A percentile compares a stretch with the other conserved stretches of the same genome.
phyloP scores from a whole-genome alignment of 1,284 basidiomycete genomes.

The Leccinum fallax region DNA sequence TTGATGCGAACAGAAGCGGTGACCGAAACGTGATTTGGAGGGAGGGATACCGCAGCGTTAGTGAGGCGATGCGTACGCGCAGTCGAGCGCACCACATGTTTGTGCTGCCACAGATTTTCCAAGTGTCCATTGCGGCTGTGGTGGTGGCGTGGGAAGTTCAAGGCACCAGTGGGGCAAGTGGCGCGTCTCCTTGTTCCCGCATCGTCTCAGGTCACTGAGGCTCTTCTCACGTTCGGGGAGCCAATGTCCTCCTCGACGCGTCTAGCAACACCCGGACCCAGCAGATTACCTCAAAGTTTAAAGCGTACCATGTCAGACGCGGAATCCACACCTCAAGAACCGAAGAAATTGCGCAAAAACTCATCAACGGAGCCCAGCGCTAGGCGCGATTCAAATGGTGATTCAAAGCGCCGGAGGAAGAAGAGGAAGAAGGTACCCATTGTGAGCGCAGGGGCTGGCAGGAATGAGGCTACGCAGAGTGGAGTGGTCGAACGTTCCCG shows the following conservation, averaged over 20 bases:
- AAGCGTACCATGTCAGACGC: conserved; percentile 31
- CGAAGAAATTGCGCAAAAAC: conserved; percentile 30
- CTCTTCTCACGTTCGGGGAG: neutral
- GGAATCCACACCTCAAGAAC: conserved; percentile 17
- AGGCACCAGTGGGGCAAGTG: neutral
- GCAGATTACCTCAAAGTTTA: neutral
- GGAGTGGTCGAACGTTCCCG: conserved; percentile 18
- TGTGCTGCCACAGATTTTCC: no score
- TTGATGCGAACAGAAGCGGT: no score
- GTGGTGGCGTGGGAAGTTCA: conserved; percentile 31
- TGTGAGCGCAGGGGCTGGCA: conserved; percentile 21
- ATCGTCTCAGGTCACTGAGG: neutral
- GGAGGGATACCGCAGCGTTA: no score
- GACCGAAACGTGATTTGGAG: no score
- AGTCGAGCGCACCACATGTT: neutral
- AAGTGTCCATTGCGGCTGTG: neutral
- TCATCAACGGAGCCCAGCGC: conserved; percentile 22
- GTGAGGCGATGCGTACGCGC: neutral
- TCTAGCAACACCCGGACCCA: conserved; percentile 20
- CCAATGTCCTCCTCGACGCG: conserved; percentile 30
- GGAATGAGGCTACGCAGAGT: conserved; percentile 14
- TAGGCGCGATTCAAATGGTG: conserved; percentile 39
- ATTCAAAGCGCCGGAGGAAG: conserved; percentile 44
- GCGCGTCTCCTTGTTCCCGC: conserved; percentile 1
- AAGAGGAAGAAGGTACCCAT: conserved; percentile 44